Conservation (phyloP, 31 red algal species). For the Asparagopsis taxiformis region DNA sequence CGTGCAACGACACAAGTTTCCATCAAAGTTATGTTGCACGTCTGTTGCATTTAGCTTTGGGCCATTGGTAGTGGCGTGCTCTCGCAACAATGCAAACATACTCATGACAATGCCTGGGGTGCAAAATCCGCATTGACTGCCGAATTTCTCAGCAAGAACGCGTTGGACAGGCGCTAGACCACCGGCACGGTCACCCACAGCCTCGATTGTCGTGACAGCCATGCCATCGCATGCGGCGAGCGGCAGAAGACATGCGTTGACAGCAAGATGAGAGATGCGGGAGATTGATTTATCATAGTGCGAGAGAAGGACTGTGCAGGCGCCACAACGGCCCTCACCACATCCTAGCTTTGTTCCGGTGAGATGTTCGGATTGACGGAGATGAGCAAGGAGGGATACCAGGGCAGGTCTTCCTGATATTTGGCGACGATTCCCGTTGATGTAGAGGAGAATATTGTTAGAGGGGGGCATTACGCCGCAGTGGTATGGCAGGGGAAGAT, state of each 20-base stretch:
- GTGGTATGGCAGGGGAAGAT: too few species aligned
- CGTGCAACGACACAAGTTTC: constrained; percentile 93
- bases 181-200: constrained; percentile 49
- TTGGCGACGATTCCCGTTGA: constrained; percentile 54
- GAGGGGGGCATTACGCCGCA: constrained; percentile 1
- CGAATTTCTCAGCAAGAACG: constrained; percentile 46
- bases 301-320: constrained; percentile 82
- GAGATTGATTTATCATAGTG: not conserved
- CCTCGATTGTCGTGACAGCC: constrained; percentile 86
- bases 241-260: constrained; percentile 82
- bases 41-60: constrained; percentile 15
- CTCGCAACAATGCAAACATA: constrained; percentile 64
- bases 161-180: constrained; percentile 69
- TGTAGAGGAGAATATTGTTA: constrained; percentile 46
- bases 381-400: constrained; percentile 52
- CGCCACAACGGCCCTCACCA: constrained; percentile 89
- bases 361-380: constrained; percentile 41
- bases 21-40: constrained; percentile 77
- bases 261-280: constrained; percentile 27
- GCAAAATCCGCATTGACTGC: constrained; percentile 91
- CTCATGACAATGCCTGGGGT: constrained; percentile 89
- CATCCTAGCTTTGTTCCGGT: constrained; percentile 91
- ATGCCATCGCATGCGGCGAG: constrained; percentile 60
- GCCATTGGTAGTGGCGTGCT: constrained; percentile 21
- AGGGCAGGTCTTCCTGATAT: constrained; percentile 12